Conservation (phyloP, 495 filamentous ascomycete genomes). For the Aspergillus egyptiacus region DNA sequence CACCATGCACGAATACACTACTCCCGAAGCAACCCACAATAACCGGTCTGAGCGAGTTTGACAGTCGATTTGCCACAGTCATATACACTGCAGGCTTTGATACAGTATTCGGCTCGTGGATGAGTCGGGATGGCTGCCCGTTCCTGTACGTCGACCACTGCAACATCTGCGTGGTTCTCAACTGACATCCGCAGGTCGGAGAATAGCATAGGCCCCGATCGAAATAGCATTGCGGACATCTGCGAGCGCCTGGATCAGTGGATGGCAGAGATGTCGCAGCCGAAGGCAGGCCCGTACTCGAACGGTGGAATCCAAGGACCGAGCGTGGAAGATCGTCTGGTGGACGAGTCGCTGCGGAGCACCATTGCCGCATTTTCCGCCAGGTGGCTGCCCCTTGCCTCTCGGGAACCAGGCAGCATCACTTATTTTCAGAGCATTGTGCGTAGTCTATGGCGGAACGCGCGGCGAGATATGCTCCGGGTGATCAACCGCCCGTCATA, state of each 20-base stretch:
- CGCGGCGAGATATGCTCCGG: constrained; percentile 6
- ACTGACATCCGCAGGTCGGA: background rate
- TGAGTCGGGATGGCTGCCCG: constrained; percentile 7
- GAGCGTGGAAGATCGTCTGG: background rate
- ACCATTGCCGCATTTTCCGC: constrained; percentile 1
- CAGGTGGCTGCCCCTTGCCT: constrained; percentile 2
- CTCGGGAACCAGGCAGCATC: background rate
- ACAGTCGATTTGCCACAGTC: background rate
- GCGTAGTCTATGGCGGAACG: background rate
- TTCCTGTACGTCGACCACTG: background rate
- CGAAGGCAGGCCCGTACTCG: too few relatives aligned
- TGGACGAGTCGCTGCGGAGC: background rate
- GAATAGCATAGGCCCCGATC: background rate
- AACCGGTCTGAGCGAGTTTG: background rate
- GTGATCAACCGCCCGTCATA: constrained; percentile 6
- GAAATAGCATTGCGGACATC: background rate
- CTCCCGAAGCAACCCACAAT: background rate
- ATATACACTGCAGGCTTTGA: constrained; percentile 1
- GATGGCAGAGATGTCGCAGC: constrained; percentile 4
- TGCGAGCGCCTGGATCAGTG: constrained; percentile 3
- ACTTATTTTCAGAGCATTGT: background rate
- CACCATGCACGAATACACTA: background rate
- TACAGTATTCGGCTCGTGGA: constrained; percentile 4
- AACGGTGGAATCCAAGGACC: background rate
- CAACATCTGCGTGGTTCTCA: background rate